Conservation (phyloP, 331 rosid genomes). For the Dryas integrifolia region DNA sequence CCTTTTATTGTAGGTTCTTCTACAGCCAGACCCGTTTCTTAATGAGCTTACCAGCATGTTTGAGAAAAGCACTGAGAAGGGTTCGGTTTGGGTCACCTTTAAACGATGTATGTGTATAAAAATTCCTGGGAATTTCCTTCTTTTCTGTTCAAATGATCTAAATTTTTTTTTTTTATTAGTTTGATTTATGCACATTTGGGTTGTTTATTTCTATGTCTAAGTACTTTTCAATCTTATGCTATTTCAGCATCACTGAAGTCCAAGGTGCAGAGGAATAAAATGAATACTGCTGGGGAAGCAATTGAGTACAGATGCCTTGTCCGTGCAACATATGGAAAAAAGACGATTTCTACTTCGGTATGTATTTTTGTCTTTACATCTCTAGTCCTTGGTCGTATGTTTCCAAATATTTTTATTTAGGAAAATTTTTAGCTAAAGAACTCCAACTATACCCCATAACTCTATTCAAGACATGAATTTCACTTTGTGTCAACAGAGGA, state of each 20-base stretch:
- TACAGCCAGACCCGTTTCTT: slow-evolving; percentile 84
- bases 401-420: neutral
- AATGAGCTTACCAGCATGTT: slow-evolving; percentile 92
- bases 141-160: neutral
- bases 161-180: neutral
- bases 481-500: no score
- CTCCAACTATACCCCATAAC: no score
- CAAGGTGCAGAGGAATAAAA: slow-evolving; percentile 65
- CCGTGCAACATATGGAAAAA: slow-evolving; percentile 91
- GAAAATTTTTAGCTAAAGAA: no score
- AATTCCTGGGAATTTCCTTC: neutral
- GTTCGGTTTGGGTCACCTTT: slow-evolving; percentile 93
- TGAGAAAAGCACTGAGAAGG: slow-evolving; percentile 65
- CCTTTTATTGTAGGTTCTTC: slow-evolving; percentile 51
- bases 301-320: slow-evolving; percentile 82
- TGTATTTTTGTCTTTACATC: slow-evolving; percentile 18
- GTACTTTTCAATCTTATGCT: slow-evolving; percentile 22
- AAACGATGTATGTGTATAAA: slow-evolving; percentile 65
- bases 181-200: neutral
- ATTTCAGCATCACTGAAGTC: slow-evolving; percentile 79
- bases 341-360: slow-evolving; percentile 83
- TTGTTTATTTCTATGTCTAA: slow-evolving; percentile 10
- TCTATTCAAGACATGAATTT: no score
- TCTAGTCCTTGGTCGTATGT: neutral
- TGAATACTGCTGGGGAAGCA: slow-evolving; percentile 56